Evolutionary conservation across 805 yeast genomes (phyloP), one percentile per base, ranked within the genome.

Genomic region (Ogataea wickerhamii): DNA sequence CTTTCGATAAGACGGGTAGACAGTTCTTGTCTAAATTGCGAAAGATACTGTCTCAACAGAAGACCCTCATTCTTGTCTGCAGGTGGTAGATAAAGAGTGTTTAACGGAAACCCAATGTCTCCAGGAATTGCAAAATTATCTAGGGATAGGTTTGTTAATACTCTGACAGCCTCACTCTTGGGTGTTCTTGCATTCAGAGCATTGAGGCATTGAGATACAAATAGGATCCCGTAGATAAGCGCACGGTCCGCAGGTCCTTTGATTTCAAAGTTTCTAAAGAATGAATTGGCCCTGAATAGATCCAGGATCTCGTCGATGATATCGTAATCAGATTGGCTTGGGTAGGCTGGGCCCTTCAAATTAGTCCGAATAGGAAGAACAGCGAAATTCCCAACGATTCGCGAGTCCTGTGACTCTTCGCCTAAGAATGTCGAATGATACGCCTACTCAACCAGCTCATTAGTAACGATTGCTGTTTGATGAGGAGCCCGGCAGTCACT

Each of bases 241-340:
- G 91, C 75, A 49, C 99, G 74, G 61, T 93, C 99, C 3, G 96
- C 83, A 17, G 95, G 85, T 10, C 96, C 96, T 61, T 87, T 87
- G 67, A 93, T 89, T 66, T 93, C 98, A 61, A 93, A 93, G 70
- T 93, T 93, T 60, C 86, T 84, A 76, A 93, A 93, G 66, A 93
- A 91, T 10, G 96, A 85, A 63, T 93, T 93, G 52, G 97, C 96
- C 49, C 98, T 74, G 65, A 93, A 93, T 38, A 93, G 71, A 63
- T 93, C 98, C 38, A 93, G 66, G 19, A 80, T 74, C 61, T 93
- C 99, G 61, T 93, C 99, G 40, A 86, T 74, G 40, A 93, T 85
- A 64, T 93, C 99, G 59, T 89, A 91, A 51, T 79, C 86, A 3
- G 78, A 63, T 40, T 78, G 76, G 13, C 75, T 70, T 5, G 94